Base-by-base conservation (phyloP, 768 basidiomycete species). In the Russula olivacea region DNA sequence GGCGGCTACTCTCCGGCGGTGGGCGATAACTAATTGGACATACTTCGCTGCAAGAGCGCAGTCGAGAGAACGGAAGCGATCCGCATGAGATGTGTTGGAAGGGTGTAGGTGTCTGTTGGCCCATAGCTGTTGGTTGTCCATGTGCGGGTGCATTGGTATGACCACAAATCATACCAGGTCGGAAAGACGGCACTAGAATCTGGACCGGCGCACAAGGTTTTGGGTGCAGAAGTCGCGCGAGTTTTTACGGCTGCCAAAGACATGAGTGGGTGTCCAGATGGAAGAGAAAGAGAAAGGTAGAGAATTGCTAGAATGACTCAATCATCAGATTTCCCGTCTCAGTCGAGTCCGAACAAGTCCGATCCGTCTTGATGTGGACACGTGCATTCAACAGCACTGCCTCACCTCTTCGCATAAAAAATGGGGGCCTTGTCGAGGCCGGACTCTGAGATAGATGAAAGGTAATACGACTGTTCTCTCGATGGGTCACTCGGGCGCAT, bases 391-490 rank as follows among this genome's bases (percentile, higher is more conserved):
- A 21, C 7, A 23, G 12, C 34, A 47, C 25, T 19, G 34, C 61
- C 12, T 52, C 47, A 8, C 4, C 47, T 38, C 54, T 61, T 38
- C 56, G 34, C 34, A 9, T 64, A 8, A 61, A 55, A 38, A 72
- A 70, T 61, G 74, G 74, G 7, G n/a, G 92, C 82, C n/a, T 82
- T 79, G 5, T 77, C 72, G 15, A 95, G 80, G 58, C 85, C 79
- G 0, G 68, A 59, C 72, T 93, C 88, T 0, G 86, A 75, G 48
- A 95, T 84, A 2, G 88, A 85, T 3, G 92, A 87, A 4, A 96
- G 79, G 72, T 93, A 98, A 69, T 94, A 97, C 0, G 93, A 87
- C 74, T 98, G 95, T 73, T 98, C 95, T 73, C 97, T 98, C 3
- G 71, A 72, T 55, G 66, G 66, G 70, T 96, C 92, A 9, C 66